Conservation (phyloP, 2,329 filamentous ascomycete species). For the Alternaria panax region DNA sequence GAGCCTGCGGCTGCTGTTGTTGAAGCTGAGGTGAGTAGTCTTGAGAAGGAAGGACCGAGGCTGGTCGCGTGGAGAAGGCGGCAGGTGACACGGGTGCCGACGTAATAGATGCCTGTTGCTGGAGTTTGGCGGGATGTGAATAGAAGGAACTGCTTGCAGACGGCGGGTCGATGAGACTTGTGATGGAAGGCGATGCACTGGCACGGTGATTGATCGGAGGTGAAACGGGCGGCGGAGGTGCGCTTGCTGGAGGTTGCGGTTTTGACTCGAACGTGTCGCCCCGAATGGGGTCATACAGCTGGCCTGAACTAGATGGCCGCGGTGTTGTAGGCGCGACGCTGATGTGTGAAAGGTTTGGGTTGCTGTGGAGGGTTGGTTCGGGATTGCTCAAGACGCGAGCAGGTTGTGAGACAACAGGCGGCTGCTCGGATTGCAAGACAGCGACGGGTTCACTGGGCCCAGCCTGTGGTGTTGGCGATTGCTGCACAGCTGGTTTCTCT, state of each 20-base stretch:
- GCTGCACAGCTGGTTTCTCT: conserved; percentile 35
- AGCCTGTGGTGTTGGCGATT: conserved; percentile 38
- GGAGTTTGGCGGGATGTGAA: conserved; percentile 41
- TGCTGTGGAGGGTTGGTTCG: conserved; percentile 47
- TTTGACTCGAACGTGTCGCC: conserved; percentile 61
- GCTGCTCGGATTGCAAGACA: conserved; percentile 37
- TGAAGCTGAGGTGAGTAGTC: conserved; percentile 32
- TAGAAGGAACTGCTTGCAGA: conserved; percentile 50
- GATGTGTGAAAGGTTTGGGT: conserved; percentile 48
- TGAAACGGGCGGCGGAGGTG: conserved; percentile 56
- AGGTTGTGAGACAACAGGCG: conserved; percentile 34
- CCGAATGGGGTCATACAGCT: conserved; percentile 89
- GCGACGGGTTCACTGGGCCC: conserved; percentile 38
- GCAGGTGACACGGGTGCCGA: conserved; percentile 52
- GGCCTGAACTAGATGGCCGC: conserved; percentile 71
- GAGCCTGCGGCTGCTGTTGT: conserved; percentile 23
- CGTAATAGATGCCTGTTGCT: conserved; percentile 48
- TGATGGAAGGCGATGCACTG: conserved; percentile 91
- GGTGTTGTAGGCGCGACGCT: conserved; percentile 58
- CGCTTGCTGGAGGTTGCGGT: conserved; percentile 53
- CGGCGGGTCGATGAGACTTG: conserved; percentile 83
- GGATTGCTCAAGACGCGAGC: conserved; percentile 51
- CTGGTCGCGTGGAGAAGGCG: conserved; percentile 37
- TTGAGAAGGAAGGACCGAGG: conserved; percentile 38
- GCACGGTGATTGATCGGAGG: conserved; percentile 71